Percentiles rank a stretch among this genome's conserved stretches.
These are phyloP conservation scores for Mortierella alpina DNA, from an alignment of 192 early-diverging fungal genomes.

Conservation along the genomic window DNA sequence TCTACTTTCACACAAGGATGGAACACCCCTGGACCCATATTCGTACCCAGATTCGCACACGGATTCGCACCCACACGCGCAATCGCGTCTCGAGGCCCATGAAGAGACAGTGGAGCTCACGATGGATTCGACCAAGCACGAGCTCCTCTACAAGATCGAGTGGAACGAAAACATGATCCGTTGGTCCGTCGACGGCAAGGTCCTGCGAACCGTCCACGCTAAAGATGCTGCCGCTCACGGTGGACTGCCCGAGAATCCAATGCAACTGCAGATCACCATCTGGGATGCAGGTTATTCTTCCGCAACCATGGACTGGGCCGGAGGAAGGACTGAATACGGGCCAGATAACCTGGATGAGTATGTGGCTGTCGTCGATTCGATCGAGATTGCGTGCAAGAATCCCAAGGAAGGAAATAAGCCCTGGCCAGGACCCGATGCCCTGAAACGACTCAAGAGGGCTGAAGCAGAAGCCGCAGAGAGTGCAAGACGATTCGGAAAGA, in stretches of 20 bases:
- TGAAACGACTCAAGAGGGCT: constrained; percentile 22
- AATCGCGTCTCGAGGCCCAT: constrained; percentile 24
- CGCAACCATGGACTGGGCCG: constrained; percentile 39
- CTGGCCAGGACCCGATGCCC: constrained; percentile 41
- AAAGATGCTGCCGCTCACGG: constrained; percentile 5
- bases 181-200: constrained; percentile 54
- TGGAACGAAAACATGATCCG: constrained; percentile 47
- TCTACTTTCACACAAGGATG: constrained; percentile 12
- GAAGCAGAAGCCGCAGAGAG: not conserved
- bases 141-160: constrained; percentile 48
- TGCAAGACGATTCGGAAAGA: not conserved
- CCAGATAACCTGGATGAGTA: constrained; percentile 32
- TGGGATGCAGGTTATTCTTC: constrained; percentile 54
- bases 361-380: constrained; percentile 43
- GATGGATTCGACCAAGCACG: constrained; percentile 22
- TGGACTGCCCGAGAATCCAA: constrained; percentile 15
- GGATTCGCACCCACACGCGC: constrained; percentile 41
- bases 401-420: constrained; percentile 36
- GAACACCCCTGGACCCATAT: too few species aligned
- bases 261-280: constrained; percentile 53
- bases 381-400: constrained; percentile 46
- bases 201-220: constrained; percentile 40
- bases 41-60: constrained; percentile 32
- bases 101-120: constrained; percentile 23
- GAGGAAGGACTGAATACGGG: constrained; percentile 42